Percentiles rank a stretch among this genome's conserved stretches.
phyloP scores from a whole-genome alignment of 2,329 filamentous ascomycete species.

The Ophioceras dolichostomum region DNA sequence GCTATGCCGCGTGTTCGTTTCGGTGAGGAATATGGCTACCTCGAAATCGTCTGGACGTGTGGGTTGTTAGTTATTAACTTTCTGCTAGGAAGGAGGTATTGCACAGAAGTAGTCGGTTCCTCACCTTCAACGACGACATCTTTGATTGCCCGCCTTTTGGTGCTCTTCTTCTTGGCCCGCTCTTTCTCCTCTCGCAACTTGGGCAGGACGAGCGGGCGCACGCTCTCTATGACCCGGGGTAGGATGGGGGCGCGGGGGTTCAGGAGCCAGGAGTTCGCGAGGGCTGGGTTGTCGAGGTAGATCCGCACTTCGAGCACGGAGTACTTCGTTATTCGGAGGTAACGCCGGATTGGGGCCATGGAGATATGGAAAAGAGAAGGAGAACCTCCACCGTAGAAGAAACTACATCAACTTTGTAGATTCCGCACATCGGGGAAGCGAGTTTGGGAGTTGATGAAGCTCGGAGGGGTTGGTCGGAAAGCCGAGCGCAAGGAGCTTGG shows the following conservation, averaged over 20 bases:
- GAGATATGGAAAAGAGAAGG: too few species aligned
- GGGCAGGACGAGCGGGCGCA: constrained; percentile 76
- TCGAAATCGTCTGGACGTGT: constrained; percentile 71
- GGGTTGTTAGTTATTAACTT: neutral
- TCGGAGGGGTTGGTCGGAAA: too few species aligned
- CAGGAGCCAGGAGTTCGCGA: constrained; percentile 74
- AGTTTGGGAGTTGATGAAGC: too few species aligned
- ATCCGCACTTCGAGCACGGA: constrained; percentile 95
- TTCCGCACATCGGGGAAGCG: too few species aligned
- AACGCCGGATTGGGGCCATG: constrained; percentile 84
- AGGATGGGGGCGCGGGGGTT: constrained; percentile 65
- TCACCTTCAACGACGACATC: constrained; percentile 74
- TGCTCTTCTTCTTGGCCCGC: constrained; percentile 46
- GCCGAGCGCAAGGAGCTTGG: too few species aligned
- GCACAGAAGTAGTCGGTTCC: constrained; percentile 13
- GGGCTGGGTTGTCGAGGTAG: constrained; percentile 82
- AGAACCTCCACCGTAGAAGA: too few species aligned
- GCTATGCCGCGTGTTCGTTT: constrained; percentile 74
- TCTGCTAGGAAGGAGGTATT: neutral
- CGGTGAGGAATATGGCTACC: constrained; percentile 85
- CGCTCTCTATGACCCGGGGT: constrained; percentile 69
- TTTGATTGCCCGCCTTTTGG: constrained; percentile 72
- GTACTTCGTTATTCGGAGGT: constrained; percentile 82
- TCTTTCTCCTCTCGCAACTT: constrained; percentile 84
- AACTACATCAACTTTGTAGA: too few species aligned